phyloP scores from a whole-genome alignment of 805 yeast genomes.

The Lachancea sp. region DNA sequence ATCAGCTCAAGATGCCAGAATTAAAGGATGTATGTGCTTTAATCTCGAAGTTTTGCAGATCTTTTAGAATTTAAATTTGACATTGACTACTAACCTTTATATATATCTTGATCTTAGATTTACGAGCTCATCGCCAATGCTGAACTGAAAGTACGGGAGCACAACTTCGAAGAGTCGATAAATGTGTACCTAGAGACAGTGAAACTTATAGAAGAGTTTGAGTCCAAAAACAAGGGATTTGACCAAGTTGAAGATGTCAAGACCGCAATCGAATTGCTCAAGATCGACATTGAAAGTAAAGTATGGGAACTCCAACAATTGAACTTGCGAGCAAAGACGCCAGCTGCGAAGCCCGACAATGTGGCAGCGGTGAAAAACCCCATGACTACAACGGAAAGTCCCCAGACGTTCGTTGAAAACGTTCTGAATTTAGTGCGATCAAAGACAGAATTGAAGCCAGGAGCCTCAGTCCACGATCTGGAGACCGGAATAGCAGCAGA shows the following conservation, averaged over 20 bases:
- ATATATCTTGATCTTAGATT: conserved; percentile 29
- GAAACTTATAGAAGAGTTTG: conserved; percentile 9
- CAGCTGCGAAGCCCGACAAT: not conserved
- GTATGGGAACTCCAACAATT: conserved; percentile 30
- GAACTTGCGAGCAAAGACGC: conserved; percentile 2
- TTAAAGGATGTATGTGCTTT: conserved; percentile 3
- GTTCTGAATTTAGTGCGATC: not conserved
- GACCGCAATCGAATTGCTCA: conserved; percentile 22
- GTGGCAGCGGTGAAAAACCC: not conserved
- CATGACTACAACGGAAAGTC: not conserved
- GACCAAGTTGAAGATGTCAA: conserved; percentile 31
- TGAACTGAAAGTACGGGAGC: conserved; percentile 40
- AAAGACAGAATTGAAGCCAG: conserved; percentile 5
- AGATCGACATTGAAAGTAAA: conserved; percentile 30
- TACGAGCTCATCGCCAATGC: conserved; percentile 49
- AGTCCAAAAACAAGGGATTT: conserved; percentile 7
- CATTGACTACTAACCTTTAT: not conserved
- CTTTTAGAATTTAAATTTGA: not conserved
- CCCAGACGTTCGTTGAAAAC: not conserved
- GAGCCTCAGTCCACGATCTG: conserved; percentile 1
- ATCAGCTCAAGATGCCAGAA: not conserved
- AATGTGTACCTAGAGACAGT: conserved; percentile 26
- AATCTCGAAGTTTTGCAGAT: not conserved
- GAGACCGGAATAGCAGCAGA: conserved; percentile 1
- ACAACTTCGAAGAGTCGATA: conserved; percentile 39